Evolutionary conservation across 1,139 yeast species (phyloP), one percentile per base, ranked within the genome.

Genomic region (Debaryomycetaceae sp.): DNA sequence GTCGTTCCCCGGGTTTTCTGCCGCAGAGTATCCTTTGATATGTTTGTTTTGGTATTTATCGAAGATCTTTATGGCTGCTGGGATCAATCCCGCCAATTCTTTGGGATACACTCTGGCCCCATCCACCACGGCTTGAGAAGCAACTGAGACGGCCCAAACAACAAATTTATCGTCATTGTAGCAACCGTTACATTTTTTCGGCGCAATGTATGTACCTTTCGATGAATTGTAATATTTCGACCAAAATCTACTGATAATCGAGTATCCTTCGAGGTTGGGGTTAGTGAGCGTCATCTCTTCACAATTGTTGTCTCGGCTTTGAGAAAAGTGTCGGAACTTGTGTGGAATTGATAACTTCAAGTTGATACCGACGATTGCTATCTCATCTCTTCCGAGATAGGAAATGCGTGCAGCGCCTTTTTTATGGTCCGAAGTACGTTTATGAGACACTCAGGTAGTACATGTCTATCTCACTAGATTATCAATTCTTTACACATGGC

Each of bases 81-180:
- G 79, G 38, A 83, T 63, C 59, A 83, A 65, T 1, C 86, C 85
- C n/a, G 67, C 64, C 37, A 82, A 61, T 54, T 80, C 83, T 36
- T 76, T 63, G 11, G 80, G 81, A 58, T 78, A 82, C 37, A 81
- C 65, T 47, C 84, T 65, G 2, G 83, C 81, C 6, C 82, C 85
- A 53, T 81, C 87, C 7, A 81, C 79, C 36, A 81, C 67, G 0
- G 84, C 79, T 58, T 81, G 87, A 0, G 77, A 77, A 5, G 81
- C 84, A 13, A 84, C 84, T 0, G 87, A 73, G 17, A 82, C 81
- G 0, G 87, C 84, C 88, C 89, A 84, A 24, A 83, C 75, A 27
- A 80, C 81, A 59, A 81, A 82, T 44, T 71, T 69, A 36, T 78
- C 75, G 36, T 80, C 78, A 43, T 78, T 75, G 59, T 77, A 80